Conservation (phyloP, 257 asterid genomes). For the Salvia miltiorrhiza region DNA sequence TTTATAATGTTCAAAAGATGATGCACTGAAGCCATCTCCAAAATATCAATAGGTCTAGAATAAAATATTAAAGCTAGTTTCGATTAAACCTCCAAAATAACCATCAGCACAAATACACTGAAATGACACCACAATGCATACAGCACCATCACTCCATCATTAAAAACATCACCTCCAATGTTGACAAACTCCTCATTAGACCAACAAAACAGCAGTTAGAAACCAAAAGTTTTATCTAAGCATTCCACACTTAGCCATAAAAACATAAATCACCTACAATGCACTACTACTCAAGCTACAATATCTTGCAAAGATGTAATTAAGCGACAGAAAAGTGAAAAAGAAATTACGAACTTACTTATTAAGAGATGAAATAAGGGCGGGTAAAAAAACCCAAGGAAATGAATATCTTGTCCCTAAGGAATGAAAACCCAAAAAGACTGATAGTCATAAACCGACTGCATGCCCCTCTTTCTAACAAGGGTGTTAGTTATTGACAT, state of each 20-base stretch:
- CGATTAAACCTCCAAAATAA: neutral
- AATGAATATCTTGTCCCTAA: neutral
- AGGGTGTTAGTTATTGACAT: neutral
- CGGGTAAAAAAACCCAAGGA: neutral
- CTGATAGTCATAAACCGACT: neutral
- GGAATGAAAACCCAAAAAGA: neutral
- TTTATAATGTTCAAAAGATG: neutral
- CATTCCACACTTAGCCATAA: neutral
- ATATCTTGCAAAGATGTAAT: neutral
- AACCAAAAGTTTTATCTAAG: slow-evolving; percentile 1
- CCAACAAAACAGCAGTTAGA: neutral
- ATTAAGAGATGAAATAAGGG: neutral
- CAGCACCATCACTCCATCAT: neutral
- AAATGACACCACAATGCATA: neutral
- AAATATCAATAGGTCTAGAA: slow-evolving; percentile 5
- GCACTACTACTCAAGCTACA: slow-evolving; percentile 1
- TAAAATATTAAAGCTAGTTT: too few species aligned
- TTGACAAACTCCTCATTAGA: neutral
- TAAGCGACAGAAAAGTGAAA: neutral
- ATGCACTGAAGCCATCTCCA: neutral
- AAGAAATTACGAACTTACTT: neutral
- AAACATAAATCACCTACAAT: neutral
- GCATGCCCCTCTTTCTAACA: neutral
- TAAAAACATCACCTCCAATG: neutral
- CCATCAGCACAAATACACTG: neutral